phyloP scores from a whole-genome alignment of 2,329 filamentous ascomycete genomes.

The Westerdykella ornata region DNA sequence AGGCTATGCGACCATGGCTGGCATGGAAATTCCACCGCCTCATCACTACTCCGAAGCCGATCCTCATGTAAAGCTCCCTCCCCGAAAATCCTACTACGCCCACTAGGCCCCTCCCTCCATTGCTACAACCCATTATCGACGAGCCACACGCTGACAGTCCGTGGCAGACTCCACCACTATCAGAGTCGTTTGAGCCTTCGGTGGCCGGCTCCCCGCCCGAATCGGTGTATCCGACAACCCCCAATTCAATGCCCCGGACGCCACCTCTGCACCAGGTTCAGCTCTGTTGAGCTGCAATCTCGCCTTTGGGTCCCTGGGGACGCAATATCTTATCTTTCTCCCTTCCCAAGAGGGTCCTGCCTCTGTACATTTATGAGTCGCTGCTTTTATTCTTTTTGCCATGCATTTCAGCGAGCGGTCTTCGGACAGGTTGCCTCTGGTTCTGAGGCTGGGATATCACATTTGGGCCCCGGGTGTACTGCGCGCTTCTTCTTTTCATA shows the following conservation, averaged over 20 bases:
- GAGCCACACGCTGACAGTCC: slow-evolving; percentile 33
- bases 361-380: slow-evolving; percentile 6
- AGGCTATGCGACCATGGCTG: slow-evolving; percentile 59
- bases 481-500: no score
- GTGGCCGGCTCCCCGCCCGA: slow-evolving; percentile 39
- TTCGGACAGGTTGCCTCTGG: no score
- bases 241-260: slow-evolving; percentile 65
- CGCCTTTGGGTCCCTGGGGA: background rate
- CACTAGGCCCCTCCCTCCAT: slow-evolving; percentile 20
- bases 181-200: slow-evolving; percentile 65
- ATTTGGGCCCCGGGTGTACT: no score
- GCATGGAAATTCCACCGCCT: slow-evolving; percentile 56
- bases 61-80: slow-evolving; percentile 65
- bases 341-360: slow-evolving; percentile 2
- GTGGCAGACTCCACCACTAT: slow-evolving; percentile 66
- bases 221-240: slow-evolving; percentile 54
- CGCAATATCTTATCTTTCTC: background rate
- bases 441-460: slow-evolving; percentile 12
- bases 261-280: slow-evolving; percentile 46
- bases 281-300: slow-evolving; percentile 15
- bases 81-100: slow-evolving; percentile 36
- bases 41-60: slow-evolving; percentile 61
- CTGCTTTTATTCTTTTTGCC: slow-evolving; percentile 25
- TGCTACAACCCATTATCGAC: slow-evolving; percentile 19
- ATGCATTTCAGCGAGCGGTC: slow-evolving; percentile 36